Conservation (phyloP, 2,329 filamentous ascomycete species). For the Aureobasidium namibiae region DNA sequence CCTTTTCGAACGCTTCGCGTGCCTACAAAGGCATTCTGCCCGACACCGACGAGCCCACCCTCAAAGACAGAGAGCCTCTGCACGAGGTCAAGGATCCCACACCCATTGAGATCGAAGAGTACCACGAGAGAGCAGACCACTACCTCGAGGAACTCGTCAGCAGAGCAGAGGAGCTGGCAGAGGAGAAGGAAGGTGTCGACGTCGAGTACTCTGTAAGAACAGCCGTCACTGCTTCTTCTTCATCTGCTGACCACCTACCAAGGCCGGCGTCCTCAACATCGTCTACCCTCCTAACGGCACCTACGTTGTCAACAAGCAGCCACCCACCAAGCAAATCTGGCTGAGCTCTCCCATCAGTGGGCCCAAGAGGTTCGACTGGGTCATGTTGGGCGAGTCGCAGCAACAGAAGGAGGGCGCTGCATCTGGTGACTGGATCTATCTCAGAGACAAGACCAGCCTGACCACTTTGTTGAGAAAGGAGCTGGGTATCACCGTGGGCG, state of each 20-base stretch:
- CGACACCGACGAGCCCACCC: conserved; percentile 30
- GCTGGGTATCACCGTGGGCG: conserved; percentile 56
- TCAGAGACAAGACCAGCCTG: conserved; percentile 72
- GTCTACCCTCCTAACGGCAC: conserved; percentile 61
- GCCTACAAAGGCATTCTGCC: conserved; percentile 33
- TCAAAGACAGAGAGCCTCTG: conserved; percentile 28
- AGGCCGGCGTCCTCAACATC: conserved; percentile 83
- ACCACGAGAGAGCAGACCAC: conserved; percentile 67
- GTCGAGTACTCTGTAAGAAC: conserved; percentile 71
- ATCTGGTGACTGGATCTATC: conserved; percentile 75
- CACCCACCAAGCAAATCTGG: conserved; percentile 96
- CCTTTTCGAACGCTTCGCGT: conserved; percentile 10
- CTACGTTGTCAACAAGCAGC: conserved; percentile 97
- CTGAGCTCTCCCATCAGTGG: conserved; percentile 84
- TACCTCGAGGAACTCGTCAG: conserved; percentile 57
- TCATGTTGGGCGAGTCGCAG: conserved; percentile 63
- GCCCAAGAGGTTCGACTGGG: conserved; percentile 91
- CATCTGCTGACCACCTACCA: conserved; percentile 13
- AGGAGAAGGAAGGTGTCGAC: conserved; percentile 67
- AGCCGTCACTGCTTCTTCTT: background rate
- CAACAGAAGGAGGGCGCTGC: conserved; percentile 70
- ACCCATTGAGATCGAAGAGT: conserved; percentile 60
- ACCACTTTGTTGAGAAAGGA: conserved; percentile 66
- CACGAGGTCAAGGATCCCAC: conserved; percentile 45
- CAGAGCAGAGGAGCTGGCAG: conserved; percentile 64